Percentiles rank a stretch among this genome's conserved stretches.
phyloP scores from a whole-genome alignment of 1,139 yeast species.

The Casaregolazyma lundiana region DNA sequence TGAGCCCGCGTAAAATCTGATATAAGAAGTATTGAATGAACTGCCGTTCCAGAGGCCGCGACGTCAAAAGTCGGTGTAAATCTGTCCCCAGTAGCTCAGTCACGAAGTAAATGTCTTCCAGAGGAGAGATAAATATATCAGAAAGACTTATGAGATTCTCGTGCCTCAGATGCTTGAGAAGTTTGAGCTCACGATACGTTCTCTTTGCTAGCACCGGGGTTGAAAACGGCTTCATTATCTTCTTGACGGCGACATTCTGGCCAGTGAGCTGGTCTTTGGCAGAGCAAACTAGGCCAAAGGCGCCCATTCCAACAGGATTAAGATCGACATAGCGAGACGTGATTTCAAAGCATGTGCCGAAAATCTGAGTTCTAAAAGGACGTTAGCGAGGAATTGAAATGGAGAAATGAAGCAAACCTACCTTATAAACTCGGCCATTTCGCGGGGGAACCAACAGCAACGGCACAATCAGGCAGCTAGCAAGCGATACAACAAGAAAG shows the following conservation, averaged over 20 bases:
- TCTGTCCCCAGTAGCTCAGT: conserved; percentile 97
- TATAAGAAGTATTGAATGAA: conserved; percentile 94
- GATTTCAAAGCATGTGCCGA: conserved; percentile 59
- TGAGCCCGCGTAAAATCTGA: conserved; percentile 87
- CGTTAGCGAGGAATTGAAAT: neutral
- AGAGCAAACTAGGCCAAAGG: conserved; percentile 95
- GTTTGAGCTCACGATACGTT: conserved; percentile 90
- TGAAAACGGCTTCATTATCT: conserved; percentile 95
- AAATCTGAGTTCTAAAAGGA: conserved; percentile 43
- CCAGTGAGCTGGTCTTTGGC: conserved; percentile 88
- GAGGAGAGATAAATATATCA: conserved; percentile 90
- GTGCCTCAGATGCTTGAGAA: conserved; percentile 88
- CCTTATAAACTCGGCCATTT: conserved; percentile 31
- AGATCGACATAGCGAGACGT: conserved; percentile 86
- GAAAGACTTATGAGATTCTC: conserved; percentile 90
- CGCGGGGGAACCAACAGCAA: neutral
- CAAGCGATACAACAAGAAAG: neutral
- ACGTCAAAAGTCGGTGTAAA: conserved; percentile 80
- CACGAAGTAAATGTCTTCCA: conserved; percentile 95
- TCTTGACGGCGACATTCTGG: conserved; percentile 94
- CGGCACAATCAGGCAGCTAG: neutral
- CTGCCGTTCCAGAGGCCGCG: conserved; percentile 92
- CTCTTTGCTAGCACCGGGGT: conserved; percentile 94
- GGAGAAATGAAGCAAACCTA: conserved; percentile 12
- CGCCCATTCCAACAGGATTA: conserved; percentile 99